Conservation (phyloP, 176 grass and related monocot species). For the Ensete glaucum region DNA sequence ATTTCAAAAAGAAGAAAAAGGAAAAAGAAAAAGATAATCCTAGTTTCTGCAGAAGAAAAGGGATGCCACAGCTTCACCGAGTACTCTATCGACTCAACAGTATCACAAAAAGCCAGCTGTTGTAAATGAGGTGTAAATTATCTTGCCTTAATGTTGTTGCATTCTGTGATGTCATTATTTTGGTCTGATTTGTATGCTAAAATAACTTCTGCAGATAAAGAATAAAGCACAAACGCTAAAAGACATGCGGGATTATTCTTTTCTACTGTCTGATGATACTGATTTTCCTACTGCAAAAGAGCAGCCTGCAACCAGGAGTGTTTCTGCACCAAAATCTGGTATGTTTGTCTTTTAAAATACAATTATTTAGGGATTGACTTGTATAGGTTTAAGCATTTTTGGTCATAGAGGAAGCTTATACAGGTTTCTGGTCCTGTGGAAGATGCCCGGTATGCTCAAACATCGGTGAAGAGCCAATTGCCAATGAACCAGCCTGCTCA, state of each 20-base stretch:
- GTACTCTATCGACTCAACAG: slow-evolving; percentile 8
- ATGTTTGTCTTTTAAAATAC: slow-evolving; percentile 24
- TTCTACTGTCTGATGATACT: slow-evolving; percentile 60
- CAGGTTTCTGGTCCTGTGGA: slow-evolving; percentile 29
- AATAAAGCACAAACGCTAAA: slow-evolving; percentile 60
- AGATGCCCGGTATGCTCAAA: slow-evolving; percentile 17
- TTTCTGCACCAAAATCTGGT: slow-evolving; percentile 44
- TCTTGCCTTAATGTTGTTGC: slow-evolving; percentile 24
- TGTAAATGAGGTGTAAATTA: slow-evolving; percentile 40
- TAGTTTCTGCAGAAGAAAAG: slow-evolving; percentile 32
- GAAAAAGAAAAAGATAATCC: not conserved
- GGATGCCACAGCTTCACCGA: slow-evolving; percentile 19
- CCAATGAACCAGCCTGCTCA: slow-evolving; percentile 4
- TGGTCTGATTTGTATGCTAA: slow-evolving; percentile 30
- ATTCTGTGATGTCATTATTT: slow-evolving; percentile 17
- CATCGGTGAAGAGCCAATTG: slow-evolving; percentile 12
- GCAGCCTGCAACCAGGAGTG: slow-evolving; percentile 1
- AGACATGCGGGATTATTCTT: slow-evolving; percentile 67
- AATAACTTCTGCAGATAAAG: slow-evolving; percentile 38
- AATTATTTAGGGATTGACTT: not conserved
- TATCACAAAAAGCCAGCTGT: slow-evolving; percentile 34
- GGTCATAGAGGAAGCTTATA: slow-evolving; percentile 19
- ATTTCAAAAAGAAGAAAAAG: not conserved
- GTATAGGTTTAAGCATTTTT: not conserved
- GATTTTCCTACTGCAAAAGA: slow-evolving; percentile 27